These are phyloP conservation scores for Cercospora citrullina DNA, from an alignment of 2,329 filamentous ascomycete genomes.

Conservation along the genomic window DNA sequence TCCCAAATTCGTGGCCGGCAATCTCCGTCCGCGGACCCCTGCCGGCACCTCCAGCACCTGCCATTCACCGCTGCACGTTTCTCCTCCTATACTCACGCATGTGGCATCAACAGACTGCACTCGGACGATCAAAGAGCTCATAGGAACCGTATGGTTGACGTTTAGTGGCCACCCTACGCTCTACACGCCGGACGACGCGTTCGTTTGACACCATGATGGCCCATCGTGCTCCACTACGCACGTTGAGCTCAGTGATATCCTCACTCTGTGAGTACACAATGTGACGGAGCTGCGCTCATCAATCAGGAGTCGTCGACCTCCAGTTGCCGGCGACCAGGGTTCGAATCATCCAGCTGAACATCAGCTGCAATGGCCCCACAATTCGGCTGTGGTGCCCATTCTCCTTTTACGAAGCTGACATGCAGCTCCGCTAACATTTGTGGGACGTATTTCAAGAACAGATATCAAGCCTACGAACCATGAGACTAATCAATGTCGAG, in stretches of 20 bases:
- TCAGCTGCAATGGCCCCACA: neutral
- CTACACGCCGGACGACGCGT: neutral
- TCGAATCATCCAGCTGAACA: neutral
- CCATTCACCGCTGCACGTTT: neutral
- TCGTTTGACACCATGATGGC: neutral
- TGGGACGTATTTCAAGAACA: neutral
- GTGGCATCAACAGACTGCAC: neutral
- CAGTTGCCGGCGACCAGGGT: neutral
- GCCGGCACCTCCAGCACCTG: neutral
- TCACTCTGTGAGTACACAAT: neutral
- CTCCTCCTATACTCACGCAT: neutral
- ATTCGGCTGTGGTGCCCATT: neutral
- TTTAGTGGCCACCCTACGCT: neutral
- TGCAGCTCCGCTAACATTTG: neutral
- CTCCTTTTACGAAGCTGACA: neutral
- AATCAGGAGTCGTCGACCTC: neutral
- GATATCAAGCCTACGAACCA: neutral
- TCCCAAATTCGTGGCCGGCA: constrained; percentile 1
- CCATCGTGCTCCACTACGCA: neutral
- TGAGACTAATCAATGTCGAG: constrained; percentile 1
- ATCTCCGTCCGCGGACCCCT: neutral
- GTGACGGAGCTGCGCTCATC: neutral
- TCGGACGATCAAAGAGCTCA: neutral
- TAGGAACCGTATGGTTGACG: neutral
- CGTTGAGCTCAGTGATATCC: neutral